A percentile compares a stretch with the other conserved stretches of the same genome.
These are phyloP conservation scores for Mycena vitilis DNA, from an alignment of 768 basidiomycete species.

Conservation along the genomic window DNA sequence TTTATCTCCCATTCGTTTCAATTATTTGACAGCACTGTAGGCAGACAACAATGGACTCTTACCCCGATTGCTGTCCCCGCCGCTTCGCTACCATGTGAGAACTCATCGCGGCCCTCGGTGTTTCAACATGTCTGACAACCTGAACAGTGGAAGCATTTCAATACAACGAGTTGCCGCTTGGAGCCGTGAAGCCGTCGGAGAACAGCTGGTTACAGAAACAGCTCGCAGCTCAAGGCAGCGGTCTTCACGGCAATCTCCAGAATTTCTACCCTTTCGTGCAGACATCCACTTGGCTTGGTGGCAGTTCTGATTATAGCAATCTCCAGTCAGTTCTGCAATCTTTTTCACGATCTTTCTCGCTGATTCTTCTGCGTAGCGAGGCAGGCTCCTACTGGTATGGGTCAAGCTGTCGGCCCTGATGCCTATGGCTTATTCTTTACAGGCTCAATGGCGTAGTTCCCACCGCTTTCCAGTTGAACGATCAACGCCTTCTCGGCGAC, in stretches of 20 bases:
- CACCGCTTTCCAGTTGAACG: constrained; percentile 31
- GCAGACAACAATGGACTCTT: constrained; percentile 33
- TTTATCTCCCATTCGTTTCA: neutral
- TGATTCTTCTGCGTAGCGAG: constrained; percentile 7
- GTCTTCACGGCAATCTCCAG: constrained; percentile 32
- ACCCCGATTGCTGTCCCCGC: constrained; percentile 14
- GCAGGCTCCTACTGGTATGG: constrained; percentile 26
- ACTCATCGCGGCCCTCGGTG: neutral
- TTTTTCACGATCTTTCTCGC: neutral
- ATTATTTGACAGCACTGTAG: neutral
- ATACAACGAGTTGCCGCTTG: constrained; percentile 32
- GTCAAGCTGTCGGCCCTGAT: neutral
- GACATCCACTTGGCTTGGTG: constrained; percentile 29
- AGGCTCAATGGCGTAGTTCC: constrained; percentile 33
- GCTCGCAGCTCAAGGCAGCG: constrained; percentile 26
- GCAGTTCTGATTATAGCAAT: constrained; percentile 26
- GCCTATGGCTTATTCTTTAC: neutral
- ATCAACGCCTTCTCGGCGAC: constrained; percentile 32
- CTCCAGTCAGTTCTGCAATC: constrained; percentile 26
- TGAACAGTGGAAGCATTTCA: constrained; percentile 27
- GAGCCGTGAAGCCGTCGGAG: constrained; percentile 29
- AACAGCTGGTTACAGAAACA: constrained; percentile 30
- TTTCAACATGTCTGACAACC: neutral
- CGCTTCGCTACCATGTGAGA: constrained; percentile 27
- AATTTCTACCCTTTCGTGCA: constrained; percentile 32